Conservation (phyloP, 495 filamentous ascomycete species). For the Rusavskia elegans region DNA sequence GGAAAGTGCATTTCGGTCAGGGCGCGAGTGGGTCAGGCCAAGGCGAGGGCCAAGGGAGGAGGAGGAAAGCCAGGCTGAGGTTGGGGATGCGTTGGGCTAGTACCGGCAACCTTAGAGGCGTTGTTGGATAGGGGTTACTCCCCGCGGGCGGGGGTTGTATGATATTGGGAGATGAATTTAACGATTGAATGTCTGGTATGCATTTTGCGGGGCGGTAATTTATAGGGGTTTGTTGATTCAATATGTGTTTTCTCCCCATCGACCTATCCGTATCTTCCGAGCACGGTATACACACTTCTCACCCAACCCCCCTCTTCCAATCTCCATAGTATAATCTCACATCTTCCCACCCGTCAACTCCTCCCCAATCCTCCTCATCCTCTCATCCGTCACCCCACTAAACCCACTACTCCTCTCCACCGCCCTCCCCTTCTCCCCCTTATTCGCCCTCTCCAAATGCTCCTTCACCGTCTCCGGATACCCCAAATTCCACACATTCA, state of each 20-base stretch:
- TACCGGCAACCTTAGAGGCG: neutral
- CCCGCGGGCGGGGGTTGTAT: no score
- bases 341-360: constrained; percentile 55
- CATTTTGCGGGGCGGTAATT: neutral
- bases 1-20: no score
- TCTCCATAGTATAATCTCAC: constrained; percentile 12
- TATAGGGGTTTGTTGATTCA: neutral
- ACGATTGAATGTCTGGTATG: neutral
- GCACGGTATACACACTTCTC: neutral
- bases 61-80: neutral
- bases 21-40: neutral
- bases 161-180: no score
- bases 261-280: no score
- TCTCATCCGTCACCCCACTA: constrained; percentile 29
- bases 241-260: no score
- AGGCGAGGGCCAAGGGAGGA: neutral
- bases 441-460: constrained; percentile 20
- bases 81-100: neutral
- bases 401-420: constrained; percentile 16
- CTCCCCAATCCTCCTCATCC: constrained; percentile 50
- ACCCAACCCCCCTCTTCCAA: neutral
- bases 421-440: constrained; percentile 20
- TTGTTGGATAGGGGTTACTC: neutral
- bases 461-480: constrained; percentile 35
- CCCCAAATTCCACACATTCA: constrained; percentile 43